Evolutionary conservation across 176 grass and related monocot species (phyloP), one percentile per base, ranked within the genome.

Genomic region (Leersia perrieri): DNA sequence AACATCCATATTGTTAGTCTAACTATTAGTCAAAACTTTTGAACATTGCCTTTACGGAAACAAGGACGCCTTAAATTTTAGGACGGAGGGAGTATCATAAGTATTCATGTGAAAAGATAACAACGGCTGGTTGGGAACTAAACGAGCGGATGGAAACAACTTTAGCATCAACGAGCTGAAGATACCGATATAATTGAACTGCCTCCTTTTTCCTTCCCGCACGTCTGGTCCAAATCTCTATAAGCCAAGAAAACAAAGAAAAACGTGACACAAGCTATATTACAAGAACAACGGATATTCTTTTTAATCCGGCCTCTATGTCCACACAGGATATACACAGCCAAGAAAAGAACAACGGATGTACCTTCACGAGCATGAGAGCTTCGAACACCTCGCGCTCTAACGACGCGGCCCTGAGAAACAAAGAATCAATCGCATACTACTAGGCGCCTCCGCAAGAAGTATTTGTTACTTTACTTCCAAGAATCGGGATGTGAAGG

Each of bases 131-230:
- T 55, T n/a, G 49, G 49, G 12, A 66, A 49, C 45, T 49, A 49
- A 28, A 13, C 28, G 66, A 76, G 75, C 30, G 28, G 38, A 66
- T 36, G 34, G 22, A 1, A 22, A 16, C 39, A 78, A 61, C 20
- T 3, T 45, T n/a, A 58, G 38, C 9, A 71, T 69, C 29, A 78
- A 16, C 47, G 34, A 76, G 84, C 27, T 5, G 62, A 65, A 33
- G 79, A 44, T 64, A 98, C 92, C 95, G 0, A 98, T 98, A 49
- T 98, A 95, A 84, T 93, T 98, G 71, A 88, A 98, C 72, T 98
- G 95, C 32, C 95, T 95, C 80, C 95, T 95, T 49, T 16, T 95
- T 79, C 95, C 95, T 72, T 98, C 95, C 45, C 88, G 64, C 33
- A 98, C 95, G 64, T 98, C 95, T 25, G 90, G 81, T 2, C 92